phyloP scores from a whole-genome alignment of 768 basidiomycete species.

The Collybia nuda region DNA sequence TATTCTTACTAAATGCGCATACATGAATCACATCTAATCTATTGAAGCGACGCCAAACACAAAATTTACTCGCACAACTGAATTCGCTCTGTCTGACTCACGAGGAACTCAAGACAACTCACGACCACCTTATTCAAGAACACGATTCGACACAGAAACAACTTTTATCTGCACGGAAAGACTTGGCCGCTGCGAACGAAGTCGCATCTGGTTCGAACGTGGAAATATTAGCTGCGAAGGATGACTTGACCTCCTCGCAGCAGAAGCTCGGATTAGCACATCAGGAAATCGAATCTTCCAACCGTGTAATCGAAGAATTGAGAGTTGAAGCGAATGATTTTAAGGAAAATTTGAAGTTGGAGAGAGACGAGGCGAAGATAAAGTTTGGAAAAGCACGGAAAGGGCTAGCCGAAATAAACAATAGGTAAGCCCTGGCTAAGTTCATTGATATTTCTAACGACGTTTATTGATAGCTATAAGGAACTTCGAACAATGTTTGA shows the following conservation, averaged over 20 bases:
- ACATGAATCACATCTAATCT: not conserved
- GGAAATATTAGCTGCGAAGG: not conserved
- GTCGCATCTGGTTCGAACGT: not conserved
- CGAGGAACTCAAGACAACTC: constrained; percentile 7
- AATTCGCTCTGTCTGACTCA: constrained; percentile 10
- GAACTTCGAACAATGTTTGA: constrained; percentile 2
- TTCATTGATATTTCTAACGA: not conserved
- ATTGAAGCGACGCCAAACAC: constrained; percentile 4
- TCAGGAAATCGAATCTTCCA: no score
- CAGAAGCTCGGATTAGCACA: no score
- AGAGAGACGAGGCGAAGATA: constrained; percentile 2
- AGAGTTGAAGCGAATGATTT: no score
- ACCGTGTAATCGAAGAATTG: no score
- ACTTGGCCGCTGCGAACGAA: not conserved
- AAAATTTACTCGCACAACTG: constrained; percentile 7
- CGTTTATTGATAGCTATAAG: constrained; percentile 3
- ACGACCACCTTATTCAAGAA: not conserved
- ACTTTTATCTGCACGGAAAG: not conserved
- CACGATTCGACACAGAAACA: constrained; percentile 1
- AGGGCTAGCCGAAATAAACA: constrained; percentile 6
- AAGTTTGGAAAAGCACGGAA: constrained; percentile 1
- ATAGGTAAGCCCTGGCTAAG: constrained; percentile 3
- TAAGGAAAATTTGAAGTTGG: not conserved
- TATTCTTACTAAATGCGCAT: not conserved
- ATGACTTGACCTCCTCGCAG: not conserved